These are phyloP conservation scores for Xylariaceae sp. DNA, from an alignment of 2,329 filamentous ascomycete genomes.

Conservation along the genomic window DNA sequence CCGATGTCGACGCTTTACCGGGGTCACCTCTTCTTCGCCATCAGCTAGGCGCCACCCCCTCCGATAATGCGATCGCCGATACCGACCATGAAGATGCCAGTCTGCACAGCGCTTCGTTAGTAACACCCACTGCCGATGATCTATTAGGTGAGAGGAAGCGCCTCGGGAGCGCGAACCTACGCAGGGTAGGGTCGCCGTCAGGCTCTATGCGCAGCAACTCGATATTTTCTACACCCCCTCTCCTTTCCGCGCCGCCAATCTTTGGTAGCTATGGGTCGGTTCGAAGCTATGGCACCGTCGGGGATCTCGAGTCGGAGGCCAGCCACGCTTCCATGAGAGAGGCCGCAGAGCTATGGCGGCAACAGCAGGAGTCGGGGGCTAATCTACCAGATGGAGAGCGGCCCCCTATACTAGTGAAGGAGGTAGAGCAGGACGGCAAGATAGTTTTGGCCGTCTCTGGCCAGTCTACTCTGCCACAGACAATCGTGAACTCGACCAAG, in stretches of 20 bases:
- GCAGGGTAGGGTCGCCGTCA: constrained; percentile 38
- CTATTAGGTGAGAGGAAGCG: constrained; percentile 52
- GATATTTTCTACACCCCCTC: constrained; percentile 65
- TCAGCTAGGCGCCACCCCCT: constrained; percentile 54
- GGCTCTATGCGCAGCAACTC: constrained; percentile 49
- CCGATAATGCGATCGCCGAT: constrained; percentile 36
- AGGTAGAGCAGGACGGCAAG: constrained; percentile 86
- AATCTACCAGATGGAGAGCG: constrained; percentile 63
- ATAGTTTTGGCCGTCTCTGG: constrained; percentile 85
- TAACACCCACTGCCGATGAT: constrained; percentile 26
- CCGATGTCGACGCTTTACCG: constrained; percentile 47
- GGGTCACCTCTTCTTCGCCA: constrained; percentile 58
- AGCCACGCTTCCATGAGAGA: constrained; percentile 57
- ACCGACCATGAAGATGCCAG: constrained; percentile 39
- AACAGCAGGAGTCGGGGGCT: constrained; percentile 59
- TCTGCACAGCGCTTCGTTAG: constrained; percentile 21
- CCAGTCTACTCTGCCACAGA: constrained; percentile 94
- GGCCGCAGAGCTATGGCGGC: constrained; percentile 58
- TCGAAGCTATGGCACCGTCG: constrained; percentile 62
- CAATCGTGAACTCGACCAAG: constrained; percentile 95
- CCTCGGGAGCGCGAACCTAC: constrained; percentile 51
- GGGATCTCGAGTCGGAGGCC: constrained; percentile 54
- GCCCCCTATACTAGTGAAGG: constrained; percentile 84
- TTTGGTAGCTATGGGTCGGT: constrained; percentile 73
- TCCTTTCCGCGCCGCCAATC: constrained; percentile 71